Percentiles rank a stretch among this genome's conserved stretches.
Conservation (phyloP, 441 rosid genomes). For the Dalechampia spathulata region DNA sequence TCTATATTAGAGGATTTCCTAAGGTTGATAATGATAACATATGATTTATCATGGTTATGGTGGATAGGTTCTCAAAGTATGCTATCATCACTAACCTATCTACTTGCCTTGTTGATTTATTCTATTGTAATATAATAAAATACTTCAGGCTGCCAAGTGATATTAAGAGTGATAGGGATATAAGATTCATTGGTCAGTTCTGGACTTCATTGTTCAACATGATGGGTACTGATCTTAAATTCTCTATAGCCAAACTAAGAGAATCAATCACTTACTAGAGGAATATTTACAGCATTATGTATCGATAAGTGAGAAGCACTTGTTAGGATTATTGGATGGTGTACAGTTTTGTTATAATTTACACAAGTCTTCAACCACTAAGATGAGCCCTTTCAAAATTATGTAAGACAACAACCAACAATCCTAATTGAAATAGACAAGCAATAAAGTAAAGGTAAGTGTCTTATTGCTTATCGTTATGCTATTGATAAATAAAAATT, state of each 20-base stretch:
- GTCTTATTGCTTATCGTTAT: neutral
- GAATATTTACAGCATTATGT: neutral
- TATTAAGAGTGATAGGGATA: neutral
- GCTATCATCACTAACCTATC: neutral
- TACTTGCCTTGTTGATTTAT: neutral
- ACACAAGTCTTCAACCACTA: fast-evolving
- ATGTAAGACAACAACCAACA: neutral
- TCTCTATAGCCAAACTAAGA: neutral
- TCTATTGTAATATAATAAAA: neutral
- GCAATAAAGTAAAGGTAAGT: fast-evolving
- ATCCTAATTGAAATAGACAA: neutral
- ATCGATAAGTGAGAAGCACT: neutral
- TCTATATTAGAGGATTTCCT: neutral
- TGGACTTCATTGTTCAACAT: neutral
- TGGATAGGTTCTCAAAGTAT: neutral
- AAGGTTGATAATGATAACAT: too few relatives aligned
- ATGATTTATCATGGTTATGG: neutral
- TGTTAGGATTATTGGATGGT: neutral
- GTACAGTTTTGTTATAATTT: neutral
- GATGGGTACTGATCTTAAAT: neutral
- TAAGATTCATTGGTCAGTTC: neutral
- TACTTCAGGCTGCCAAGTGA: neutral
- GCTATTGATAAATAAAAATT: neutral
- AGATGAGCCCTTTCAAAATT: neutral
- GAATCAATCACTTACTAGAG: neutral